A percentile compares a stretch with the other conserved stretches of the same genome.
Evolutionary conservation across 495 filamentous ascomycete species (phyloP).

Genomic region (Massariosphaeria phaeospora): DNA sequence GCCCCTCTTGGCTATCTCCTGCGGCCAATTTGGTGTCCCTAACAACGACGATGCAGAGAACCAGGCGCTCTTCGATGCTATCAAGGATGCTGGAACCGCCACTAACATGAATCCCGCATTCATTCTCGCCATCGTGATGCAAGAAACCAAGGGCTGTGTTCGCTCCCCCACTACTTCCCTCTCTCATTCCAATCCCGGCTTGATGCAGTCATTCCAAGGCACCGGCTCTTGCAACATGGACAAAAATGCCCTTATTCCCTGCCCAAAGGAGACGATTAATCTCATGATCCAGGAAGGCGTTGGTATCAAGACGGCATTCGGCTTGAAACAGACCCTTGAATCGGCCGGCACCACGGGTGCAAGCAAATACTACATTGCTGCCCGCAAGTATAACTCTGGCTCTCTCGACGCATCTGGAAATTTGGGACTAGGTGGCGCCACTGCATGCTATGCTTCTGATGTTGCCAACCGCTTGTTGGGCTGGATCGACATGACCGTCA

Average conservation of each 20-base stretch:
- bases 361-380: constrained; percentile 47
- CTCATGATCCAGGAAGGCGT: constrained; percentile 51
- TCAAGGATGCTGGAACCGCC: constrained; percentile 63
- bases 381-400: constrained; percentile 57
- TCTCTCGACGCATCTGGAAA: constrained; percentile 45
- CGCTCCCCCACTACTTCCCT: constrained; percentile 42
- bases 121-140: constrained; percentile 50
- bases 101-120: constrained; percentile 44
- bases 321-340: constrained; percentile 42
- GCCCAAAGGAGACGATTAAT: constrained; percentile 43
- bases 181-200: constrained; percentile 42
- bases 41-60: constrained; percentile 67
- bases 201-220: constrained; percentile 49
- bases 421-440: constrained; percentile 49
- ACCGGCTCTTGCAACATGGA: constrained; percentile 46
- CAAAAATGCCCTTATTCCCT: constrained; percentile 42
- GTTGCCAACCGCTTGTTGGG: constrained; percentile 55
- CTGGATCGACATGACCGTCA: constrained; percentile 37
- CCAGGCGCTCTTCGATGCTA: too few species aligned
- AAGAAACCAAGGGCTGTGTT: constrained; percentile 56
- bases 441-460: constrained; percentile 54
- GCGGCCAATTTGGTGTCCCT: constrained; percentile 40
- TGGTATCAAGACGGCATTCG: constrained; percentile 44
- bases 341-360: constrained; percentile 36
- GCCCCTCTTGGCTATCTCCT: constrained; percentile 43